Conservation (phyloP, 1,284 basidiomycete genomes). For the Leccinum griseonigrum region DNA sequence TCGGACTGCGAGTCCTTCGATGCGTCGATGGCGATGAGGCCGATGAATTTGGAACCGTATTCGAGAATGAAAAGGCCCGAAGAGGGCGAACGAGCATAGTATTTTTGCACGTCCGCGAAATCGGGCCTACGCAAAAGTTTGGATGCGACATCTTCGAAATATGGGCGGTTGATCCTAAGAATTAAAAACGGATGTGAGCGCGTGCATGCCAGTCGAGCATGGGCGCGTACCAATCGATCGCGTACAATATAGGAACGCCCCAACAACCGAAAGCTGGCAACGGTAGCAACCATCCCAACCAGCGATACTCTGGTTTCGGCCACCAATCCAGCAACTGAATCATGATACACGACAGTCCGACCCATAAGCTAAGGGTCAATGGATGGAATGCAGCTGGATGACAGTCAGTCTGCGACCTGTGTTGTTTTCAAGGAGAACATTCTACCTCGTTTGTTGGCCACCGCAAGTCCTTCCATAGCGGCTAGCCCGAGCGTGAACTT, state of each 20-base stretch:
- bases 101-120: slow-evolving; percentile 48
- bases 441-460: slow-evolving; percentile 65
- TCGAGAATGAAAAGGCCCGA: slow-evolving; percentile 73
- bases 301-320: slow-evolving; percentile 46
- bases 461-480: slow-evolving; percentile 67
- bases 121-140: slow-evolving; percentile 57
- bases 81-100: slow-evolving; percentile 59
- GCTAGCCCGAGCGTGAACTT: slow-evolving; percentile 68
- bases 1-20: slow-evolving; percentile 38
- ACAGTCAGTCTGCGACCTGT: background rate
- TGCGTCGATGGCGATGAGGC: slow-evolving; percentile 70
- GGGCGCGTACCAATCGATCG: slow-evolving; percentile 61
- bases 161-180: slow-evolving; percentile 67
- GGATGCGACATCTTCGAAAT: slow-evolving; percentile 57
- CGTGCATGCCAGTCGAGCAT: background rate
- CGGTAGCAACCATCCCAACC: slow-evolving; percentile 53
- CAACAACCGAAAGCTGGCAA: slow-evolving; percentile 64
- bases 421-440: background rate
- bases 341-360: slow-evolving; percentile 55
- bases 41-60: slow-evolving; percentile 57
- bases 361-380: slow-evolving; percentile 56
- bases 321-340: slow-evolving; percentile 64
- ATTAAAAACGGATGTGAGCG: slow-evolving; percentile 8
- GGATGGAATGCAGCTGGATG: slow-evolving; percentile 59
- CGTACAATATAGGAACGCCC: slow-evolving; percentile 63